Conservation (phyloP, 2,329 filamentous ascomycete genomes). For the Paramyrothecium roridum region DNA sequence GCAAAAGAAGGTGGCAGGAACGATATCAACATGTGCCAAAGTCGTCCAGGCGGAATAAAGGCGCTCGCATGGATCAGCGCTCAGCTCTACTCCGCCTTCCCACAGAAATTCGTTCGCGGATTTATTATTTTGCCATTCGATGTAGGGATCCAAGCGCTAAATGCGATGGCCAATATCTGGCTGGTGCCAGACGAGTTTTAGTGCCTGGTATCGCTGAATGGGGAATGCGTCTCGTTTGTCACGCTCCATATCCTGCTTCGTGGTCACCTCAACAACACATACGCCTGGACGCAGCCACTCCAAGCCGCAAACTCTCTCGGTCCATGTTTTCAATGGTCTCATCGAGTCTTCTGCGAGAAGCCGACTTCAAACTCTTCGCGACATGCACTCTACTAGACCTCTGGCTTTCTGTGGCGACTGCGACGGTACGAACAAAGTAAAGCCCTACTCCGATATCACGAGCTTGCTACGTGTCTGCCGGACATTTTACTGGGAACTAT, state of each 20-base stretch:
- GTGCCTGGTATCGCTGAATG: not conserved
- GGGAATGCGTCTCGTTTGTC: not conserved
- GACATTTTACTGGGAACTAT: not conserved
- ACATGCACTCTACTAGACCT: not conserved
- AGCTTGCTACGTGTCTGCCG: not conserved
- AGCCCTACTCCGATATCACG: not conserved
- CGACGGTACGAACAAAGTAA: not conserved
- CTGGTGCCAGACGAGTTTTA: not conserved
- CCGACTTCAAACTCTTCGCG: not conserved
- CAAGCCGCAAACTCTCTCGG: not conserved
- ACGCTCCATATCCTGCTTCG: not conserved
- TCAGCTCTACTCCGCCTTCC: not conserved
- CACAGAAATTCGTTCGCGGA: not conserved
- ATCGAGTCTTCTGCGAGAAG: not conserved
- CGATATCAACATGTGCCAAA: not conserved
- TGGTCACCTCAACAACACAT: not conserved
- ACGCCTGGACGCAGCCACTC: not conserved
- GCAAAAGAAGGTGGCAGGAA: not conserved
- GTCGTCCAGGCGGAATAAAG: not conserved
- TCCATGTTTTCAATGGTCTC: not conserved
- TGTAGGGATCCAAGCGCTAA: not conserved
- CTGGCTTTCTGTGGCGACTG: not conserved
- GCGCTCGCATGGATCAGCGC: not conserved
- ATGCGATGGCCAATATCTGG: no score
- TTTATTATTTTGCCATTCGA: not conserved